Evolutionary conservation across 2,329 filamentous ascomycete species (phyloP), one percentile per base, ranked within the genome.

Genomic region (Microdochium bolleyi): DNA sequence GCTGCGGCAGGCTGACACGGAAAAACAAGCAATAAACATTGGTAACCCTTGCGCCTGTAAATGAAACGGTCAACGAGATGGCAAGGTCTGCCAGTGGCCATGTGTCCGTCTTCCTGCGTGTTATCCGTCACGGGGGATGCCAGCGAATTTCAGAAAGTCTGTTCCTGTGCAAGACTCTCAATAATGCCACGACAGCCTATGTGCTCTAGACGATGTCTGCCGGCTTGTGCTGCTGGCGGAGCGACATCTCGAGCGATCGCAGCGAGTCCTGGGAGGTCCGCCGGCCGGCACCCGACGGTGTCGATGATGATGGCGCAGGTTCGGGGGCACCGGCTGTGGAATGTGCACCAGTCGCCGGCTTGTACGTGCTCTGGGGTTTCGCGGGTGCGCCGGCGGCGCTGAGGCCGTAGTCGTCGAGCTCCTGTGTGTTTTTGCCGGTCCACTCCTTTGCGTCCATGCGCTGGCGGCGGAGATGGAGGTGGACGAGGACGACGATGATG

Each of bases 321-420:
- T 41, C 37, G 8, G 30, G 8, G 30, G 30, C 14, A n/a, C 37
- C 19, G 14, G 16, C 19, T 7, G 41, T 4, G 16, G 27, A 11
- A 30, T 5, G 27, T 11, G 21, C 13, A 11, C 13, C 41, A 19
- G 21, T 19, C 41, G n/a, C 16, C 9, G 48, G n/a, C 24, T 30
- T 19, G 24, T 30, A 49, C 19, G 48, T 30, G 24, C 9, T 27
- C 48, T 49, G 21, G 22, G 48, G 48, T 24, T 49, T 49, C 3
- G 48, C 14, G 22, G 48, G 8, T 10, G 16, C 24, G 24, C 16
- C 22, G 13, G 24, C 24, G 24, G 3, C 24, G 48, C 25, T 14
- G 25, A 49, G 22, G 25, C 48, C 48, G 48, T 49, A 49, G 48
- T 49, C 48, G 25, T 49, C 48, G 24, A 49, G 48, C 48, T 49